phyloP scores from a whole-genome alignment of 305 asterid species.

The Fraxinus baroniana region DNA sequence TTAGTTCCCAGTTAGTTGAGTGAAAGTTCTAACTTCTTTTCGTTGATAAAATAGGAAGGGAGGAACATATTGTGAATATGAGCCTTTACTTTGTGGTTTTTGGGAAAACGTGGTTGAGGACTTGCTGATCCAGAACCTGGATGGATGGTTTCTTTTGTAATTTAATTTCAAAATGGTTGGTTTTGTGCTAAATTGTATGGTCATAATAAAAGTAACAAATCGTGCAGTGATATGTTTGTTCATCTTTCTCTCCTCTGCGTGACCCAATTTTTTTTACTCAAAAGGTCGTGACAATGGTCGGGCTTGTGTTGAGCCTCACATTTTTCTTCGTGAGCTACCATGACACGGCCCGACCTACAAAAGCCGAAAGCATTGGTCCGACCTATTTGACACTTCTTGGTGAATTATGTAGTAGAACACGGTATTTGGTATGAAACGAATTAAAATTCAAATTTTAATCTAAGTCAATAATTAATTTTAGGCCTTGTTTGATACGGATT shows the following conservation, averaged over 20 bases:
- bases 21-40: conserved; percentile 7
- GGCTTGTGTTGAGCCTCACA: not conserved
- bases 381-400: not conserved
- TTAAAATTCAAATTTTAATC: too few species aligned
- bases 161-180: not conserved
- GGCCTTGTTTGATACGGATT: too few species aligned
- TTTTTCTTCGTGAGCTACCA: not conserved
- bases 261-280: not conserved
- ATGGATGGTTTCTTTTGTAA: not conserved
- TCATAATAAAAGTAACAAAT: not conserved
- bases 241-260: not conserved
- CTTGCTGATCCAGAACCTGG: not conserved
- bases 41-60: conserved; percentile 2
- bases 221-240: not conserved
- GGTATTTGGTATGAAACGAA: too few species aligned
- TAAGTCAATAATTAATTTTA: too few species aligned
- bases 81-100: conserved; percentile 23
- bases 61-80: conserved; percentile 40
- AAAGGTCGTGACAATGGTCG: not conserved
- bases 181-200: not conserved
- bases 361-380: not conserved
- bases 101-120: not conserved
- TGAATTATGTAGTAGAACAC: too few species aligned
- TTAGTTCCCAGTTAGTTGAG: not conserved
- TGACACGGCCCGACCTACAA: not conserved